Percentiles rank a stretch among this genome's conserved stretches.
These are phyloP conservation scores for Gracilariopsis chorda DNA, from an alignment of 23 red algal genomes.

Conservation along the genomic window DNA sequence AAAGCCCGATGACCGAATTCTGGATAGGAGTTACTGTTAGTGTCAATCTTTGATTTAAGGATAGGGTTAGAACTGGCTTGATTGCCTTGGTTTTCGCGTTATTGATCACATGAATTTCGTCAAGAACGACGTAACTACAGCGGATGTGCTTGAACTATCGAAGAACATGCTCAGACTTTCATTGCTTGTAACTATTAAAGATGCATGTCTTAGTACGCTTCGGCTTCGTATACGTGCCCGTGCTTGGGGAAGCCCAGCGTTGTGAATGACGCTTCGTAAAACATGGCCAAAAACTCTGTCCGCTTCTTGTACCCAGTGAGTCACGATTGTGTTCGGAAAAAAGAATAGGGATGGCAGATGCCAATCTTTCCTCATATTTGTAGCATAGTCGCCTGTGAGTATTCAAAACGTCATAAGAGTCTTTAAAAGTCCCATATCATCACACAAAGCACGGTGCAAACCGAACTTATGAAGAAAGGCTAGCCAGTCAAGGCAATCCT, in stretches of 20 bases:
- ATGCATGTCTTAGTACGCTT: background rate
- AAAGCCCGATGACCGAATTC: conserved; percentile 94
- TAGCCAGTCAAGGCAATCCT: conserved; percentile 96
- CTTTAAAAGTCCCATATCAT: conserved; percentile 99
- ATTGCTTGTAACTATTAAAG: conserved; percentile 88
- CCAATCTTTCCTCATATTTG: background rate
- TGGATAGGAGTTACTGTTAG: conserved; percentile 97
- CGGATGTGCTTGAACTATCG: conserved; percentile 40
- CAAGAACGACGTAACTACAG: conserved; percentile 87
- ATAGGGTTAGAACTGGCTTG: conserved; percentile 73
- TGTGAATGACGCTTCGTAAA: conserved; percentile 73
- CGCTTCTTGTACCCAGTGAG: conserved; percentile 91
- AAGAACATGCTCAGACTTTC: conserved; percentile 79
- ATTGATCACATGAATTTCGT: conserved; percentile 98
- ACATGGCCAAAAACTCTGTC: conserved; percentile 79
- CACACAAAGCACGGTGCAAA: conserved; percentile 93
- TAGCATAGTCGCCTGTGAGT: conserved; percentile 62
- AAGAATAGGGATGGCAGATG: conserved; percentile 71
- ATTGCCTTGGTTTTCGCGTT: conserved; percentile 85
- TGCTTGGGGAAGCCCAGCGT: conserved; percentile 68
- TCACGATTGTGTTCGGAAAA: conserved; percentile 81
- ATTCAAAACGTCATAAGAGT: conserved; percentile 99
- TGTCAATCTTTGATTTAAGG: conserved; percentile 74
- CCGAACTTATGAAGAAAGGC: conserved; percentile 91
- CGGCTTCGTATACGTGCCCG: conserved; percentile 24